Conservation (phyloP, 768 basidiomycete genomes). For the Mycena alexandri region DNA sequence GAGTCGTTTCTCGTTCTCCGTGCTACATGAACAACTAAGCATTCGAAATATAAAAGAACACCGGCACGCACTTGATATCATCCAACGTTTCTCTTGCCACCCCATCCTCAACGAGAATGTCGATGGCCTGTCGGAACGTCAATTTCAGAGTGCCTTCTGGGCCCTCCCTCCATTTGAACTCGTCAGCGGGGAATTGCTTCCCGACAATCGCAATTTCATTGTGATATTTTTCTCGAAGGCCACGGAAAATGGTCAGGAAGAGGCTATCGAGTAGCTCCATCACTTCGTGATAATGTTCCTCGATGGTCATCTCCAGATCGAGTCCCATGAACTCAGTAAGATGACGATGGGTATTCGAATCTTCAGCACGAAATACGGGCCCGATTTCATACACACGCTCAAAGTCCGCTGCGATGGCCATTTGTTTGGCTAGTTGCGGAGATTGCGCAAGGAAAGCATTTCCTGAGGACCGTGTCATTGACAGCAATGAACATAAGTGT, state of each 20-base stretch:
- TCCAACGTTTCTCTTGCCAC: conserved; percentile 83
- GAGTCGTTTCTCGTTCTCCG: conserved; percentile 94
- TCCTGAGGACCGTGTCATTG: conserved; percentile 59
- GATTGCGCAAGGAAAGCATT: conserved; percentile 95
- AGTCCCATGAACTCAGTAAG: conserved; percentile 98
- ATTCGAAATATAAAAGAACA: background rate
- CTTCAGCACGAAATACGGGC: conserved; percentile 96
- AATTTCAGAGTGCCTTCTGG: conserved; percentile 90
- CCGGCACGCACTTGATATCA: conserved; percentile 82
- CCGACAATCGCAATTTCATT: conserved; percentile 87
- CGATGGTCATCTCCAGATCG: conserved; percentile 98
- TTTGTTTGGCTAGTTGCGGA: conserved; percentile 98
- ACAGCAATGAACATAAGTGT: background rate
- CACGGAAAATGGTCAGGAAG: conserved; percentile 88
- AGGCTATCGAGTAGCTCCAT: conserved; percentile 92
- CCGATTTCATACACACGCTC: conserved; percentile 99
- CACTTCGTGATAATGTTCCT: conserved; percentile 99
- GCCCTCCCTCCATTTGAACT: conserved; percentile 94
- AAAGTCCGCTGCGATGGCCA: conserved; percentile 99
- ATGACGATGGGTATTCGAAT: conserved; percentile 97
- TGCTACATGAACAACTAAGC: conserved; percentile 62
- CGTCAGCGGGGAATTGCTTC: conserved; percentile 94
- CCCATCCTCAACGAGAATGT: conserved; percentile 89
- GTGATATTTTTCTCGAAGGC: conserved; percentile 79
- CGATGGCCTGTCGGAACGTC: conserved; percentile 89